Percentiles rank a stretch among this genome's conserved stretches.
Conservation (phyloP, 1,284 basidiomycete species). For the Ustilago nuda region DNA sequence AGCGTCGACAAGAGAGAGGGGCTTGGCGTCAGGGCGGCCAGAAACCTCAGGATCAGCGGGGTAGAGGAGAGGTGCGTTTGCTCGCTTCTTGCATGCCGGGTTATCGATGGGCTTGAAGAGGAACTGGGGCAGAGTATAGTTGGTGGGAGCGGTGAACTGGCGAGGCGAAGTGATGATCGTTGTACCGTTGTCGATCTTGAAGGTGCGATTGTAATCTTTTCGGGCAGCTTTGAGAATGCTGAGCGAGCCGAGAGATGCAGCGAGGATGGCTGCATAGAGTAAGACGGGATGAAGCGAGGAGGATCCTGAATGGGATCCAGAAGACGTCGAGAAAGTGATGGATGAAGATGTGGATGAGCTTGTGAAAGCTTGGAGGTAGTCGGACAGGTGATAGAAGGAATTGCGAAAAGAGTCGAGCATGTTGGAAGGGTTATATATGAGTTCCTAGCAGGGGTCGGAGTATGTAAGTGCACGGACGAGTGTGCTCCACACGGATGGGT, state of each 20-base stretch:
- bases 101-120: slow-evolving; percentile 52
- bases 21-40: slow-evolving; percentile 42
- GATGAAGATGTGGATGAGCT: slow-evolving; percentile 6
- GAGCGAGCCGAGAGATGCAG: slow-evolving; percentile 22
- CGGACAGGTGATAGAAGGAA: slow-evolving; percentile 22
- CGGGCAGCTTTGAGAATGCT: slow-evolving; percentile 16
- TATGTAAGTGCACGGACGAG: background rate
- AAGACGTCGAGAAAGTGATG: slow-evolving; percentile 9
- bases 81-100: slow-evolving; percentile 35
- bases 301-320: slow-evolving; percentile 2
- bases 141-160: slow-evolving; percentile 38
- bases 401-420: slow-evolving; percentile 31
- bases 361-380: slow-evolving; percentile 28
- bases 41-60: slow-evolving; percentile 42
- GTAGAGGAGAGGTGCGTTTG: slow-evolving; percentile 44
- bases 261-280: slow-evolving; percentile 29
- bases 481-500: slow-evolving; percentile 4
- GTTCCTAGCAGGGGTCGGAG: background rate
- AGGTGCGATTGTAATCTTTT: slow-evolving; percentile 35
- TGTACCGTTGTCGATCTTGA: slow-evolving; percentile 29
- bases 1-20: slow-evolving; percentile 51
- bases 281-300: slow-evolving; percentile 12
- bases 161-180: slow-evolving; percentile 58
- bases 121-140: slow-evolving; percentile 56
- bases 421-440: slow-evolving; percentile 19